Evolutionary conservation across 2,329 filamentous ascomycete species (phyloP).

Genomic region (Trichoderma polysporum): DNA sequence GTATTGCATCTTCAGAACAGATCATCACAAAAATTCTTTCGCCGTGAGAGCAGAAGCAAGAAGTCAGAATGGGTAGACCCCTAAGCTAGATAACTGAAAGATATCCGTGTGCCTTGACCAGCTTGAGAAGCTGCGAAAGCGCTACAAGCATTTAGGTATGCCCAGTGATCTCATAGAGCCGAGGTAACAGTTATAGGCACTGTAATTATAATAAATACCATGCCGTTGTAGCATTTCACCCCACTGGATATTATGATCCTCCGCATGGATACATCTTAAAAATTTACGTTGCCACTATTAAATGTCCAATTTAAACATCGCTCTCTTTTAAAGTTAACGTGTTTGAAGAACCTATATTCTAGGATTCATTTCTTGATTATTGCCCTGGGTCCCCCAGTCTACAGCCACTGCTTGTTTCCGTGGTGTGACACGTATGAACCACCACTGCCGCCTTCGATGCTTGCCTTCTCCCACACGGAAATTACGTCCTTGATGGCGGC

Average conservation of each 20-base stretch:
- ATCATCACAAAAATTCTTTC: background rate
- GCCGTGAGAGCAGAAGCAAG: no score
- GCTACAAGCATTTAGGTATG: background rate
- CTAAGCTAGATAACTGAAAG: no score
- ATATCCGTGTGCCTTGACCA: background rate
- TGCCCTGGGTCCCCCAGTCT: no score
- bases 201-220: background rate
- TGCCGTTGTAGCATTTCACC: background rate
- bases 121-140: background rate
- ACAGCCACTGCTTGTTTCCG: slow-evolving; percentile 1
- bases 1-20: background rate
- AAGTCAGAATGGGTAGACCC: no score
- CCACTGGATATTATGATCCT: background rate
- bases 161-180: background rate
- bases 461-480: background rate
- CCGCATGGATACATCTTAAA: no score
- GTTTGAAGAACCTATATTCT: no score
- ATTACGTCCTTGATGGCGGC: background rate
- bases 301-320: background rate
- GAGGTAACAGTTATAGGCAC: background rate
- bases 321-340: no score
- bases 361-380: no score
- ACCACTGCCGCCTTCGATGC: background rate
- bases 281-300: background rate
- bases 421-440: background rate